These are phyloP conservation scores for Gossypium australe DNA, from an alignment of 345 rosid genomes.

Conservation along the genomic window DNA sequence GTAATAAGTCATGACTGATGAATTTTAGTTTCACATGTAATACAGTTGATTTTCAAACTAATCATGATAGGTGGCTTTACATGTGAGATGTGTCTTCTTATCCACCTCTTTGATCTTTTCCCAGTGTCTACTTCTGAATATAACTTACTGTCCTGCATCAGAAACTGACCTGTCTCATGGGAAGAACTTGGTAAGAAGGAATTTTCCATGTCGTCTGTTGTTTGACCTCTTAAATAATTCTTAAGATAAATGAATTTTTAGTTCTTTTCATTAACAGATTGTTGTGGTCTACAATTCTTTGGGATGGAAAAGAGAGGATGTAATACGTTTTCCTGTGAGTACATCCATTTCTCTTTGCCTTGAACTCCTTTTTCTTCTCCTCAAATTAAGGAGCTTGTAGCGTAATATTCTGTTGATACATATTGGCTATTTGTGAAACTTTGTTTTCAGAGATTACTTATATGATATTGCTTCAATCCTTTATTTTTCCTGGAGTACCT, in stretches of 20 bases:
- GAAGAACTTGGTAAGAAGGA: slow-evolving; percentile 60
- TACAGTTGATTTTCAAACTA: slow-evolving; percentile 3
- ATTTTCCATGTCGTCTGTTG: not conserved
- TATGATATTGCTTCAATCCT: not conserved
- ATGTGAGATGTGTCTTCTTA: slow-evolving; percentile 1
- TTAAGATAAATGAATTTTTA: not conserved
- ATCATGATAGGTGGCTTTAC: slow-evolving; percentile 13
- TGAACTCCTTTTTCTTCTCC: not conserved
- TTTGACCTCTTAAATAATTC: slow-evolving; percentile 12
- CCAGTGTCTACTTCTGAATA: slow-evolving; percentile 94
- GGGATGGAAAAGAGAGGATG: slow-evolving; percentile 91
- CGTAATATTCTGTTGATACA: not conserved
- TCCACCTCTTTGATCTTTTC: not conserved
- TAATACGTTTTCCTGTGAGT: slow-evolving; percentile 85
- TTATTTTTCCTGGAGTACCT: not conserved
- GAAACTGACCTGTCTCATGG: slow-evolving; percentile 57
- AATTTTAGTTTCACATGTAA: not conserved
- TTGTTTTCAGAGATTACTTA: slow-evolving; percentile 6
- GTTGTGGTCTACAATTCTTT: slow-evolving; percentile 85
- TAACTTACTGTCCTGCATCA: slow-evolving; percentile 87
- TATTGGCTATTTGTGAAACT: not conserved
- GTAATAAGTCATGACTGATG: slow-evolving; percentile 29
- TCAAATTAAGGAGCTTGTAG: not conserved
- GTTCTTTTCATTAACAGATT: slow-evolving; percentile 37
- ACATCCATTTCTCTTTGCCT: slow-evolving; percentile 6